Base-by-base conservation (phyloP, 352 stramenopile genomes). In the Globisporangium lucens region DNA sequence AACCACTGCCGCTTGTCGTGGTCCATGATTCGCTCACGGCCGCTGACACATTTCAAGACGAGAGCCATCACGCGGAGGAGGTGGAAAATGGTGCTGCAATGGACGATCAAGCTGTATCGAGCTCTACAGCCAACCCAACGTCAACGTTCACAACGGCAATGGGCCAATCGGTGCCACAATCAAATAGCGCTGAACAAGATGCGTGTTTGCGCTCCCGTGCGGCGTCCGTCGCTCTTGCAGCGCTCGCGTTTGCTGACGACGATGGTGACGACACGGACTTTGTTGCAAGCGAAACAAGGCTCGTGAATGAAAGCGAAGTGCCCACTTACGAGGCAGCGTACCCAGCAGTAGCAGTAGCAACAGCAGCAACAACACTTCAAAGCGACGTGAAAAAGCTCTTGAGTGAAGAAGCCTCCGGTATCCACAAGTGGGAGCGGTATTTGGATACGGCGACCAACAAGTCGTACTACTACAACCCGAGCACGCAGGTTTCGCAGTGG, bases 401-500 rank as follows among this genome's bases (percentile, higher is more conserved):
- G 24, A 63, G 24, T n/a, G 41, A 12, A 12, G 20, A 17, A 36
- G 46, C 33, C 20, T 20, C 12, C 58, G 13, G 15, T 12, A 20
- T 53, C 13, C 33, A 46, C 38, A 43, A 6, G 41, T 90, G 78
- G 82, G 80, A 90, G 65, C 77, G 76, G 22, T 89, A 86, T 58
- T 38, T 86, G 61, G 79, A 89, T 65, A 70, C 49, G 20, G 55
- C 65, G 53, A 84, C 67, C 29, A 77, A 73, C 73, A 87, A 86
- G 65, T 82, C 74, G 22, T 89, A 77, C 65, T 89, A 89, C 60
- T 85, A 75, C 74, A 83, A 87, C 60, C 67, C 55, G 0, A 52
- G 12, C 36, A 74, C 71, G 10, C 75, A 76, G 46, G 58, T 75
- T 51, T 86, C 80, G 2, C 77, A 77, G 56, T 89, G 75, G 80